A percentile compares a stretch with the other conserved stretches of the same genome.
phyloP scores from a whole-genome alignment of 2,329 filamentous ascomycete genomes.

The Sordariomycetes sp. region DNA sequence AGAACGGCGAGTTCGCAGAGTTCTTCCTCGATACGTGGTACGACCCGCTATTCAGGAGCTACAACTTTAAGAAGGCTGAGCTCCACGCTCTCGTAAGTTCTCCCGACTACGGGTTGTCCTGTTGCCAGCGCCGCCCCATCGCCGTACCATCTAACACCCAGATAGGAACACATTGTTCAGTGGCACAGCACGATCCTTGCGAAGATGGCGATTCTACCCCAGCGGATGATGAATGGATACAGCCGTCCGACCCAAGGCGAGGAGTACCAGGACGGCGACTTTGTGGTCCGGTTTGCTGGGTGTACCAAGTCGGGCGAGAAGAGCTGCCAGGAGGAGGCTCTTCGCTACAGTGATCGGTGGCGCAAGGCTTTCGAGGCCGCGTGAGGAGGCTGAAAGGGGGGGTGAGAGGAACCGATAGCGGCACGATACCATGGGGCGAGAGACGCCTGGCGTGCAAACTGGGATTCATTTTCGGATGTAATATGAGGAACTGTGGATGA shows the following conservation, averaged over 20 bases:
- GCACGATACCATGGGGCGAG: neutral
- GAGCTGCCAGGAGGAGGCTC: constrained; percentile 42
- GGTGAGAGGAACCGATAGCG: neutral
- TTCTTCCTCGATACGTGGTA: constrained; percentile 96
- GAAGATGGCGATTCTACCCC: constrained; percentile 80
- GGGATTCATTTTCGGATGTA: neutral
- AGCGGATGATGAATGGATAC: constrained; percentile 75
- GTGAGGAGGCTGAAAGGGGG: neutral
- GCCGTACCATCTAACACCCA: constrained; percentile 1
- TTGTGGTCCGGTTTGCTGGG: constrained; percentile 67
- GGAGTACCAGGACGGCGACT: constrained; percentile 72
- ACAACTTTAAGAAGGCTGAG: constrained; percentile 95
- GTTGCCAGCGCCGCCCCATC: neutral
- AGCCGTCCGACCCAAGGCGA: constrained; percentile 43
- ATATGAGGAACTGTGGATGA: neutral
- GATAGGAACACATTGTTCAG: constrained; percentile 75
- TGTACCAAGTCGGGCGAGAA: constrained; percentile 50
- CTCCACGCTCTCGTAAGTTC: constrained; percentile 70
- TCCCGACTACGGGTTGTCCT: neutral
- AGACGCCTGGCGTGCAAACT: neutral
- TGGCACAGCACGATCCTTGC: constrained; percentile 96
- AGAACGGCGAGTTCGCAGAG: constrained; percentile 80
- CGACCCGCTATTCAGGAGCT: constrained; percentile 83
- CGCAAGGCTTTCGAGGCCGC: constrained; percentile 1
- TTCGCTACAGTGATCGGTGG: constrained; percentile 1